These are phyloP conservation scores for Ceratocystis variospora DNA, from an alignment of 2,329 filamentous ascomycete species.

Conservation along the genomic window DNA sequence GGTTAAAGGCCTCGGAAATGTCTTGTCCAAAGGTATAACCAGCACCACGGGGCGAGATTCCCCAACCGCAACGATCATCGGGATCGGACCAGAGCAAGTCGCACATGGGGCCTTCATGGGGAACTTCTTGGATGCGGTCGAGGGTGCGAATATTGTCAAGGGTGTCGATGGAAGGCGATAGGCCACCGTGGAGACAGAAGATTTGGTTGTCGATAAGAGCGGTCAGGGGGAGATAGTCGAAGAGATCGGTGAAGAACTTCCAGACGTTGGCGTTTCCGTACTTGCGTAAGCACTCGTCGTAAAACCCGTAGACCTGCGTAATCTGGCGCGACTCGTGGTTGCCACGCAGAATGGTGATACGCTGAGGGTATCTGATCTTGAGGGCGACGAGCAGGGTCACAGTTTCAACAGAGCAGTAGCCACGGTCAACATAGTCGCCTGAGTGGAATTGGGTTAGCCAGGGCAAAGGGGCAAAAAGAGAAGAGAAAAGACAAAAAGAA, in stretches of 20 bases:
- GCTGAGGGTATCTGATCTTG: constrained; percentile 94
- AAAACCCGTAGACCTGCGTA: constrained; percentile 98
- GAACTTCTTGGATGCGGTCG: constrained; percentile 95
- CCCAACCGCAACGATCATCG: constrained; percentile 92
- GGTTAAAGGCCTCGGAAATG: constrained; percentile 97
- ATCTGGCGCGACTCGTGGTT: constrained; percentile 99
- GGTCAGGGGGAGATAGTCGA: constrained; percentile 94
- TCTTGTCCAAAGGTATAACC: constrained; percentile 95
- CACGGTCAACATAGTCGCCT: constrained; percentile 98
- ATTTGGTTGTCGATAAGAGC: constrained; percentile 98
- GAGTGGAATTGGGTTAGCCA: background rate
- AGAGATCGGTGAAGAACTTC: constrained; percentile 98
- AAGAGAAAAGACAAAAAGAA: background rate
- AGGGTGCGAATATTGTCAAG: constrained; percentile 90
- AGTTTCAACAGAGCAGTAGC: constrained; percentile 97
- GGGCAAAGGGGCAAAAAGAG: background rate
- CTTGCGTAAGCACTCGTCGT: constrained; percentile 96
- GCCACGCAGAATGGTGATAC: constrained; percentile 95
- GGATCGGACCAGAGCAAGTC: constrained; percentile 97
- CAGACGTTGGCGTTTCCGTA: constrained; percentile 98
- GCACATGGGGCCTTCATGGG: constrained; percentile 96
- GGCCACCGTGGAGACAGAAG: constrained; percentile 92
- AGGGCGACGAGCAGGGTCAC: constrained; percentile 90
- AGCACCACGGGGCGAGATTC: constrained; percentile 84
- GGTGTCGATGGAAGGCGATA: constrained; percentile 92